Base-by-base conservation (phyloP, 192 early-diverging fungal genomes). In the Linnemannia schmuckeri region DNA sequence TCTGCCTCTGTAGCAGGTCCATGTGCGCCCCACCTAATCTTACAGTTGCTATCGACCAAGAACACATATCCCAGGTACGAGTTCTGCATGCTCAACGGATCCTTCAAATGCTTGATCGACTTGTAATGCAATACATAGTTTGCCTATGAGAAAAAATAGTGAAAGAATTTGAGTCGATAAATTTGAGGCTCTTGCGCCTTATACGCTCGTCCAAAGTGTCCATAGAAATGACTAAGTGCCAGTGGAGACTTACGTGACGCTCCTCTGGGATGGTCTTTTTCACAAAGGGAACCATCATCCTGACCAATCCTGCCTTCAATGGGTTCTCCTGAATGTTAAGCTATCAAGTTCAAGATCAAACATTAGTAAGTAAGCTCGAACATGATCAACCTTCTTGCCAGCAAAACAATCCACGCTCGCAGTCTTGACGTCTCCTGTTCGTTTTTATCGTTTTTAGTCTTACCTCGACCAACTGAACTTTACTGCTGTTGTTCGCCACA, bases 241-340 rank as follows among this genome's bases (percentile, higher is more conserved):
- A 55, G 20, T 17, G 41, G n/a, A 54, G 18, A 66, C 82, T 80
- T 88, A 89, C 88, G 61, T 89, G 89, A 49, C 90, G 77, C 22
- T 87, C 82, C 37, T 88, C 79, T 13, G 89, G 82, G 27, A 89
- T 78, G 9, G 84, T 89, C 49, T 85, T 89, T 33, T 86, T 88
- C 5, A 92, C 90, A 49, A 84, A 88, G 6, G 90, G 90, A 15
- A 92, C 87, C 87, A 92, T 90, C 63, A 90, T 89, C 63, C 88
- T 79, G 33, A 92, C 76, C 10, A 92, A 30, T 70, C 84, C 81
- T 42, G 89, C 87, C 57, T 92, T 92, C 35, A 92, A 69, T 8
- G 85, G 77, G 69, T 92, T 92, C 73, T 92, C 91, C 75, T 92
- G 91, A 24, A 92, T 90, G 85, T 92, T 92, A n/a, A 92, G 72